Base-by-base conservation (phyloP, 306 rosid genomes). In the Senna siamea region DNA sequence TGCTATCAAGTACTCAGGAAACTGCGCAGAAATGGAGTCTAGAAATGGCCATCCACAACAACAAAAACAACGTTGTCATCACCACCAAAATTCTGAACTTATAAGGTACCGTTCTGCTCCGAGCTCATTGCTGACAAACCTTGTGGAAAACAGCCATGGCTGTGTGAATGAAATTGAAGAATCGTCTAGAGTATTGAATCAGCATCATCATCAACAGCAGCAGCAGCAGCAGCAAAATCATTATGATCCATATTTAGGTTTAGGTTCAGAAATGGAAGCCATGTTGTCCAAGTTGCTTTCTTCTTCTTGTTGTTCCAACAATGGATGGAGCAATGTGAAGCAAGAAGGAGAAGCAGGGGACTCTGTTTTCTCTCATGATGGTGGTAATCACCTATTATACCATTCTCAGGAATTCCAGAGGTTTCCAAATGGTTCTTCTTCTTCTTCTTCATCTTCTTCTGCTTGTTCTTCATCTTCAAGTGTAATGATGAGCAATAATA, bases 51-150 rank as follows among this genome's bases (percentile, higher is more conserved):
- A 73, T 0, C 62, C 60, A 5, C 82, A 68, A 30, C 82, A 73
- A 20, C 79, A 72, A 47, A n/a, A n/a, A n/a, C n/a, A n/a, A n/a
- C n/a, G n/a, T n/a, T n/a, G n/a, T n/a, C n/a, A n/a, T n/a, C n/a
- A n/a, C n/a, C 88, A 82, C 30, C 84, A 77, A 32, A 82, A 81
- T 75, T 85, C 85, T 60, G 83, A 81, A 2, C 56, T 87, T 47
- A 20, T 51, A 74, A 56, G 90, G 59, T 86, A 85, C 74, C 68
- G 74, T 48, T 89, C 96, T 9, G 90, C 93, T 41, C 93, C 96
- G 13, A 85, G 76, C 76, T 80, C 93, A 44, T 38, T 78, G 35
- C 38, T 88, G 23, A 32, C 67, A 70, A 87, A 52, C 46, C 76
- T 79, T 22, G 52, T 78, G 30, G 82, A 84, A 19, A 70, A 18